These are phyloP conservation scores for Candida corydali DNA, from an alignment of 805 yeast genomes.

Conservation along the genomic window DNA sequence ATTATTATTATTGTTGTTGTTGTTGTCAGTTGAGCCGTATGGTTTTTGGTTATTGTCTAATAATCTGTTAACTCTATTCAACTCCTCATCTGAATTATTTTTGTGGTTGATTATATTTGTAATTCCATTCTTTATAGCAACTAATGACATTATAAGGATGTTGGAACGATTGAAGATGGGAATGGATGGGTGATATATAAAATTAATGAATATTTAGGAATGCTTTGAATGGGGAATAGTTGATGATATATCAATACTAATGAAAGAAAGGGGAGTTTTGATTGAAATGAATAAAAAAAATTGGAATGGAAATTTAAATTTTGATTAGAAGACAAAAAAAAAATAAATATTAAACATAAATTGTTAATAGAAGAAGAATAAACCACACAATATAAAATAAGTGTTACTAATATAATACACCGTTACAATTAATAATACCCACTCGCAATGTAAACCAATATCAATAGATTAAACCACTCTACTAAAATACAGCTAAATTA, in stretches of 20 bases:
- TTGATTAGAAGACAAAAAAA: too few species aligned
- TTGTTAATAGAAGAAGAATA: too few species aligned
- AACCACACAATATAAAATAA: too few species aligned
- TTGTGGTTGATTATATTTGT: constrained; percentile 17
- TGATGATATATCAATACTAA: background rate
- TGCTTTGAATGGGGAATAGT: background rate
- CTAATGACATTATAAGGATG: constrained; percentile 23
- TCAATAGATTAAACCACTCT: too few species aligned
- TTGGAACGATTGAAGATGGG: background rate
- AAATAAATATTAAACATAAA: too few species aligned
- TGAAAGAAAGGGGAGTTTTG: background rate
- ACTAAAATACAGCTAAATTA: too few species aligned
- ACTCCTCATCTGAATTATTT: constrained; percentile 26
- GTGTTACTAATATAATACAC: too few species aligned
- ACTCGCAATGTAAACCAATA: too few species aligned
- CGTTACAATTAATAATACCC: too few species aligned
- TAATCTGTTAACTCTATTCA: constrained; percentile 26
- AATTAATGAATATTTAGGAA: background rate
- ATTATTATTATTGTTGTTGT: too few species aligned
- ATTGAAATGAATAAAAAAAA: background rate
- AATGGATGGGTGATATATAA: background rate
- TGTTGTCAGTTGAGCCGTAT: constrained; percentile 31
- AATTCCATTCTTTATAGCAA: constrained; percentile 34
- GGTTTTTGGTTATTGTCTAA: constrained; percentile 31
- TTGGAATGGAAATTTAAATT: background rate